phyloP scores from a whole-genome alignment of 2,329 filamentous ascomycete genomes.

The Scytalidium lignicola region DNA sequence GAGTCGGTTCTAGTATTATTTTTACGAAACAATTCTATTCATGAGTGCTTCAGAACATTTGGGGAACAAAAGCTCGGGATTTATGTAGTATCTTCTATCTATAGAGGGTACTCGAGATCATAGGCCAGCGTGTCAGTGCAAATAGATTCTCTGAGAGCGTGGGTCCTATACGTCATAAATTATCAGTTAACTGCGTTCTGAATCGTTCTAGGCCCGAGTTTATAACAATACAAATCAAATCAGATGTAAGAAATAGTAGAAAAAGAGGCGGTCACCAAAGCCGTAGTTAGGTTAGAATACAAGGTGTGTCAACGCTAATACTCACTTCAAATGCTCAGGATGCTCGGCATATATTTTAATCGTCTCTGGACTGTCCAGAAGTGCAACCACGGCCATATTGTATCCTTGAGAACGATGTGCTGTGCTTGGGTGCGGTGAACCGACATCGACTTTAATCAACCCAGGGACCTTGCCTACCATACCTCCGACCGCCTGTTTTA shows the following conservation, averaged over 20 bases:
- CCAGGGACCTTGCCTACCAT: background rate
- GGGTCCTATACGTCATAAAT: background rate
- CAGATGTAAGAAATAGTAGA: background rate
- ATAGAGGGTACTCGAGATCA: background rate
- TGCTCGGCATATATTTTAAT: background rate
- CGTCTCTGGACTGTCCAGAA: background rate
- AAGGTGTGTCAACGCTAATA: background rate
- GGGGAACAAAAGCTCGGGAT: too few species aligned
- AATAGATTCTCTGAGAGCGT: background rate
- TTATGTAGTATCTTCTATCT: background rate
- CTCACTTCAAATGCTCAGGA: background rate
- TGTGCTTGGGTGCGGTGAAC: background rate
- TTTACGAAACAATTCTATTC: too few species aligned
- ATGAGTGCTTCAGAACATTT: too few species aligned
- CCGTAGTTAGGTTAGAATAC: background rate
- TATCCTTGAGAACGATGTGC: background rate
- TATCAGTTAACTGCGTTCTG: background rate
- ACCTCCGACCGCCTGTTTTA: background rate
- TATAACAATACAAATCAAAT: too few species aligned
- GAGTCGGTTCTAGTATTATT: too few species aligned
- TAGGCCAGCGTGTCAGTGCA: background rate
- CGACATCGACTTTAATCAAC: background rate
- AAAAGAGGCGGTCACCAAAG: background rate
- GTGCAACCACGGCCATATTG: background rate
- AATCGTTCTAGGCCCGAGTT: background rate